Evolutionary conservation across 1,139 yeast species (phyloP).

Genomic region (Zygoascus sp.): DNA sequence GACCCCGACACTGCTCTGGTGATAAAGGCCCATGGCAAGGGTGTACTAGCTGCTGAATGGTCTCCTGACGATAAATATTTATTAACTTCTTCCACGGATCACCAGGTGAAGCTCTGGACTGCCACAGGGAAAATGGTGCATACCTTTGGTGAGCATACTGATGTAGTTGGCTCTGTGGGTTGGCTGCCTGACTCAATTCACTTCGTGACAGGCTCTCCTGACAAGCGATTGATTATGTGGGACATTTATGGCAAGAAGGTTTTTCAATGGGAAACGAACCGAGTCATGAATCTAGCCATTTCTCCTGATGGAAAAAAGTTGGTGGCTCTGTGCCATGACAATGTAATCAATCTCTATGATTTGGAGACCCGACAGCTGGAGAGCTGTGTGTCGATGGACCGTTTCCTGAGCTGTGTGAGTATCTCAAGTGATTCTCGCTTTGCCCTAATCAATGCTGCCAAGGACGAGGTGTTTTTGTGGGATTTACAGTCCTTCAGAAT

Average conservation of each 20-base stretch:
- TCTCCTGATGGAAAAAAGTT: constrained; percentile 60
- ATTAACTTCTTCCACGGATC: constrained; percentile 66
- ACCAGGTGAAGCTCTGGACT: constrained; percentile 64
- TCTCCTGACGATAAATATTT: constrained; percentile 65
- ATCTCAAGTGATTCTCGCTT: constrained; percentile 44
- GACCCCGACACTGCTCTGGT: constrained; percentile 43
- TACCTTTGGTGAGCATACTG: constrained; percentile 29
- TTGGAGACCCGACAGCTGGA: constrained; percentile 34
- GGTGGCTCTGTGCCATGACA: constrained; percentile 60
- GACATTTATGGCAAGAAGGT: constrained; percentile 44
- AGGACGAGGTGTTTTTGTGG: constrained; percentile 81
- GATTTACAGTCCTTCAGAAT: constrained; percentile 49
- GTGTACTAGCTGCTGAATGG: constrained; percentile 69
- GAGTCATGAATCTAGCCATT: constrained; percentile 68
- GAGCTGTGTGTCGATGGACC: constrained; percentile 38
- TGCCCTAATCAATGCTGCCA: constrained; percentile 61
- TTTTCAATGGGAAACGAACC: constrained; percentile 41
- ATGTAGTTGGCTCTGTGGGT: constrained; percentile 59
- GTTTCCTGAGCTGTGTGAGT: constrained; percentile 47
- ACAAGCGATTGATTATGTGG: constrained; percentile 62
- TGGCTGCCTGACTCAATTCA: constrained; percentile 63
- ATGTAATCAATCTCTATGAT: constrained; percentile 49
- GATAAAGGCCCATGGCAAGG: constrained; percentile 49
- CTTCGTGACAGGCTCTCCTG: constrained; percentile 75
- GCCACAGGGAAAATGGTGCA: constrained; percentile 38